Evolutionary conservation across 345 rosid species (phyloP).

Genomic region (Dipteronia sinensis): DNA sequence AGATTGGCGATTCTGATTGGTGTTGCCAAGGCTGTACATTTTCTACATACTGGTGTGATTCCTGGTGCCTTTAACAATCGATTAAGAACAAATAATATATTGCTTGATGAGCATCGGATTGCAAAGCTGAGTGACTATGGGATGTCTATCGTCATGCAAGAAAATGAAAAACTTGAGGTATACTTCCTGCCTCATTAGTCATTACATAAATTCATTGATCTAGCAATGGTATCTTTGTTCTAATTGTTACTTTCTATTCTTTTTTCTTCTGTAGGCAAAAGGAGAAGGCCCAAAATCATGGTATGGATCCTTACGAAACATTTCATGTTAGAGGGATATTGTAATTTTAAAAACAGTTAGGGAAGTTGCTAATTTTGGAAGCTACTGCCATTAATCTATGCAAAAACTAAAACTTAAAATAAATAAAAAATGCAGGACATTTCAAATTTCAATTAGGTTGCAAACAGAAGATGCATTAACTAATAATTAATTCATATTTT

Average conservation of each 20-base stretch:
- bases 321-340: neutral
- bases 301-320: slow-evolving; percentile 33
- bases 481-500: neutral
- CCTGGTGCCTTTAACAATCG: slow-evolving; percentile 75
- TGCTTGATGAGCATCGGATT: slow-evolving; percentile 85
- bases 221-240: slow-evolving; percentile 16
- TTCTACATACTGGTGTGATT: slow-evolving; percentile 83
- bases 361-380: slow-evolving; percentile 5
- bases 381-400: neutral
- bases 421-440: neutral
- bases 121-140: slow-evolving; percentile 98
- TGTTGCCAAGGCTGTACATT: slow-evolving; percentile 93
- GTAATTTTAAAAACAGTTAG: neutral
- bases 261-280: slow-evolving; percentile 56
- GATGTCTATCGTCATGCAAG: slow-evolving; percentile 66
- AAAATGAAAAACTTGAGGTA: slow-evolving; percentile 73
- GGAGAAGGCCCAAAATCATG: slow-evolving; percentile 56
- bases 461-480: neutral
- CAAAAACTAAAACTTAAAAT: neutral
- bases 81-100: slow-evolving; percentile 73
- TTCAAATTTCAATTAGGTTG: slow-evolving; percentile 3
- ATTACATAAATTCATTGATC: slow-evolving; percentile 10
- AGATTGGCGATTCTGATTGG: slow-evolving; percentile 79
- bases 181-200: slow-evolving; percentile 6
- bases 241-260: slow-evolving; percentile 16